These are phyloP conservation scores for Petrea volubilis DNA, from an alignment of 257 asterid genomes.

Conservation along the genomic window DNA sequence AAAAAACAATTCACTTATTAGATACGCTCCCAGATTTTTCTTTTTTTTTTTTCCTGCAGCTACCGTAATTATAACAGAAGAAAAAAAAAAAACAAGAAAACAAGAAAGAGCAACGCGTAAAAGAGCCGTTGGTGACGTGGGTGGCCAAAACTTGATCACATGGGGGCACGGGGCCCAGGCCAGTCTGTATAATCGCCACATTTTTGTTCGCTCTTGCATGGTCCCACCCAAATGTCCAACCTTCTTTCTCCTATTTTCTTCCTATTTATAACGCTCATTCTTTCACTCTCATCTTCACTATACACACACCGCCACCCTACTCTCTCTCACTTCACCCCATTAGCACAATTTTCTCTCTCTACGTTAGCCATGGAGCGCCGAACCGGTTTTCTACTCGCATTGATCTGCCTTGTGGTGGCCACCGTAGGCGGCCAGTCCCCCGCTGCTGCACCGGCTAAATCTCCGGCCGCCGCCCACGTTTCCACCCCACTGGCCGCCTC, in stretches of 20 bases:
- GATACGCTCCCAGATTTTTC: too few relatives aligned
- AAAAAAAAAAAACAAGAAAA: background rate
- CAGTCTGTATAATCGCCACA: conserved; percentile 50
- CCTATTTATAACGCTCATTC: background rate
- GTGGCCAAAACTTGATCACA: conserved; percentile 40
- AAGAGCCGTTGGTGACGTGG: conserved; percentile 57
- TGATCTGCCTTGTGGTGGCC: conserved; percentile 36
- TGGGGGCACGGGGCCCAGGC: conserved; percentile 49
- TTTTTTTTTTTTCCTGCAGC: too few relatives aligned
- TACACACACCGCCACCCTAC: background rate
- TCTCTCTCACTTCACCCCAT: background rate
- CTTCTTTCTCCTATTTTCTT: background rate
- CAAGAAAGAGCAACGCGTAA: conserved; percentile 16
- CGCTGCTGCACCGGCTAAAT: conserved; percentile 34
- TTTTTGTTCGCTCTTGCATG: conserved; percentile 26
- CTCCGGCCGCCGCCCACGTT: conserved; percentile 37
- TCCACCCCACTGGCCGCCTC: conserved; percentile 38
- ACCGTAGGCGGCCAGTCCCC: conserved; percentile 44
- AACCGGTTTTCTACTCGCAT: conserved; percentile 27
- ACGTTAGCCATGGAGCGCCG: conserved; percentile 30
- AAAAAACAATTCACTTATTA: too few relatives aligned
- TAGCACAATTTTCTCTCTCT: conserved; percentile 8
- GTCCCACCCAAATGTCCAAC: conserved; percentile 29
- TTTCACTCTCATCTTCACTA: conserved; percentile 16
- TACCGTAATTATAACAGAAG: too few relatives aligned